These are phyloP conservation scores for Fraxinus sp. DNA, from an alignment of 305 asterid genomes.

Conservation along the genomic window DNA sequence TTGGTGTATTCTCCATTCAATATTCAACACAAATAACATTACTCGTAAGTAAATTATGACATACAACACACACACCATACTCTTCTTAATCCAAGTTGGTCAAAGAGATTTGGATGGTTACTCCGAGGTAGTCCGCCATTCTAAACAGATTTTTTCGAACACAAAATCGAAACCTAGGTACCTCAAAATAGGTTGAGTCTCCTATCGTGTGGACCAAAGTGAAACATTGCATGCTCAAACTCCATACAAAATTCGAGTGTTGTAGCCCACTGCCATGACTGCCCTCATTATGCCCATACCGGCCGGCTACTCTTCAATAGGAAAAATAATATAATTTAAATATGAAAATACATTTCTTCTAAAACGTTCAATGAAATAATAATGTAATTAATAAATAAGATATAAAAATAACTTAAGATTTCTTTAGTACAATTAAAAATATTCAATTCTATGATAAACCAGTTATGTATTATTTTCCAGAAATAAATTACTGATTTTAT, in stretches of 20 bases:
- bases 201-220: not conserved
- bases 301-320: not conserved
- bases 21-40: too few relatives aligned
- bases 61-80: not conserved
- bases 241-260: not conserved
- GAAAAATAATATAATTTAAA: not conserved
- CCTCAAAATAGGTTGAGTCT: not conserved
- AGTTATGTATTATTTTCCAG: too few relatives aligned
- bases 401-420: too few relatives aligned
- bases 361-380: too few relatives aligned
- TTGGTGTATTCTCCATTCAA: too few relatives aligned
- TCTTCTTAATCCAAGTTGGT: not conserved
- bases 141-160: not conserved
- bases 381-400: too few relatives aligned
- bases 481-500: too few relatives aligned
- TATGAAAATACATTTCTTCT: not conserved
- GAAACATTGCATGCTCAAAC: constrained; percentile 8
- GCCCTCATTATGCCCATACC: not conserved
- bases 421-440: too few relatives aligned
- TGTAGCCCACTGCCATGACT: not conserved
- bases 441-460: too few relatives aligned
- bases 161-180: not conserved
- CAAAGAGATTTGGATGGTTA: not conserved
- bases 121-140: not conserved
- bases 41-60: not conserved